Percentiles rank a stretch among this genome's conserved stretches.
These are phyloP conservation scores for Starmerella gropengiesseri DNA, from an alignment of 805 yeast species.

Conservation along the genomic window DNA sequence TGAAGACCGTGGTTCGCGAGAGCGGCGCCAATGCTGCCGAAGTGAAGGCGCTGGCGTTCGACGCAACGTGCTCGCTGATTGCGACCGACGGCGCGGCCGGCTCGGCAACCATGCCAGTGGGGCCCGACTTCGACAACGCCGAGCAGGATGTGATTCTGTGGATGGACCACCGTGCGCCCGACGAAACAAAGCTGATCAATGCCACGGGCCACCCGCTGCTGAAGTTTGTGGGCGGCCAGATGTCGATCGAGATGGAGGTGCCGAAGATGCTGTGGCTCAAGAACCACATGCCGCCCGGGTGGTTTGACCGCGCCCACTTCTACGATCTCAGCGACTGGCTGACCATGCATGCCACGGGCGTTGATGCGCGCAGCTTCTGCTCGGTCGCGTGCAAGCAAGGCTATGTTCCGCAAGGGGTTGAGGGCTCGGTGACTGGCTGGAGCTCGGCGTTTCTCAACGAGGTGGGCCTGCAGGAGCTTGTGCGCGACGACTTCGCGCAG, in stretches of 20 bases:
- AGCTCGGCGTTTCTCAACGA: constrained; percentile 59
- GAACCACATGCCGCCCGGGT: constrained; percentile 57
- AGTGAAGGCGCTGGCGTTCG: constrained; percentile 85
- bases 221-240: constrained; percentile 90
- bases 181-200: constrained; percentile 72
- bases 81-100: constrained; percentile 48
- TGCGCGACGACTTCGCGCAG: constrained; percentile 60
- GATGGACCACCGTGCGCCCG: constrained; percentile 96
- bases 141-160: constrained; percentile 81
- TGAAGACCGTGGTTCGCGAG: constrained; percentile 59
- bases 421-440: constrained; percentile 82
- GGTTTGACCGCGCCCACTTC: constrained; percentile 56
- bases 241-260: constrained; percentile 97
- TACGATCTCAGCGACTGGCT: constrained; percentile 87
- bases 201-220: constrained; percentile 67
- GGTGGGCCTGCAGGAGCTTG: constrained; percentile 67
- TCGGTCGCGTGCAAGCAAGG: constrained; percentile 95
- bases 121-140: constrained; percentile 69
- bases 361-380: constrained; percentile 78
- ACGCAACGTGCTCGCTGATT: constrained; percentile 93
- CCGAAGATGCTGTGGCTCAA: constrained; percentile 97
- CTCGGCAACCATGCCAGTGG: constrained; percentile 73
- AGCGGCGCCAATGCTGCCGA: constrained; percentile 56
- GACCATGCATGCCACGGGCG: constrained; percentile 82
- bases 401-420: constrained; percentile 83